Evolutionary conservation across 192 early-diverging fungal species (phyloP).

Genomic region (Coemansia sp.): DNA sequence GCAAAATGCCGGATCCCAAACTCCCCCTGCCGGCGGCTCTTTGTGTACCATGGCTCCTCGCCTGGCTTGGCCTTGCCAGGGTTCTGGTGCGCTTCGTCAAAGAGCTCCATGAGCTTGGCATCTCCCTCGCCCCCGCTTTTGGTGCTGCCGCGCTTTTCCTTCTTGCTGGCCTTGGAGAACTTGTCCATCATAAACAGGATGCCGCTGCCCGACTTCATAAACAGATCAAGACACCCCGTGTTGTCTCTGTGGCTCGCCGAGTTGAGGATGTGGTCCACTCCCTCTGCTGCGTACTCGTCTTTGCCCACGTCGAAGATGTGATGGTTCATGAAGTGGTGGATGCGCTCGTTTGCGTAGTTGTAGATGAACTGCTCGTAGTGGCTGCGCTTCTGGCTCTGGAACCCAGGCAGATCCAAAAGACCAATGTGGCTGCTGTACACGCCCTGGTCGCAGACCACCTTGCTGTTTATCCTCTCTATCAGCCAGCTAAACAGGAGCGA

Average conservation of each 20-base stretch:
- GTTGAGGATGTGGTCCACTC: conserved; percentile 57
- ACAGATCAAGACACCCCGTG: conserved; percentile 70
- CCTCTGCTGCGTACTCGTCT: conserved; percentile 65
- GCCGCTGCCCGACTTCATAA: conserved; percentile 69
- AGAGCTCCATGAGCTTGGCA: conserved; percentile 34
- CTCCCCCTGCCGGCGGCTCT: conserved; percentile 37
- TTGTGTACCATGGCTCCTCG: conserved; percentile 32
- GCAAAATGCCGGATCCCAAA: conserved; percentile 87
- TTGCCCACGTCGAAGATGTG: conserved; percentile 72
- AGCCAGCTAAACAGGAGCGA: conserved; percentile 84
- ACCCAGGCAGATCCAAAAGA: conserved; percentile 84
- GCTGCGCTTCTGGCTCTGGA: conserved; percentile 61
- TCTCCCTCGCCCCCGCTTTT: conserved; percentile 44
- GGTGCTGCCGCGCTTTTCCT: conserved; percentile 38
- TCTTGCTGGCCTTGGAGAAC: conserved; percentile 55
- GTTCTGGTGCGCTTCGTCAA: conserved; percentile 33
- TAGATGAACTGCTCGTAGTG: conserved; percentile 65
- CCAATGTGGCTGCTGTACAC: conserved; percentile 78
- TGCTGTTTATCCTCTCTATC: conserved; percentile 79
- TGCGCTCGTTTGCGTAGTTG: conserved; percentile 90
- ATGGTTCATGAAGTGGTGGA: conserved; percentile 73
- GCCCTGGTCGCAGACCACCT: conserved; percentile 64
- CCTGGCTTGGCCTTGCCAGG: conserved; percentile 23
- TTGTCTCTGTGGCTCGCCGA: conserved; percentile 67
- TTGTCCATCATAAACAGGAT: conserved; percentile 76